Base-by-base conservation (phyloP, 2,329 filamentous ascomycete genomes). In the Neodidymelliopsis sp. region DNA sequence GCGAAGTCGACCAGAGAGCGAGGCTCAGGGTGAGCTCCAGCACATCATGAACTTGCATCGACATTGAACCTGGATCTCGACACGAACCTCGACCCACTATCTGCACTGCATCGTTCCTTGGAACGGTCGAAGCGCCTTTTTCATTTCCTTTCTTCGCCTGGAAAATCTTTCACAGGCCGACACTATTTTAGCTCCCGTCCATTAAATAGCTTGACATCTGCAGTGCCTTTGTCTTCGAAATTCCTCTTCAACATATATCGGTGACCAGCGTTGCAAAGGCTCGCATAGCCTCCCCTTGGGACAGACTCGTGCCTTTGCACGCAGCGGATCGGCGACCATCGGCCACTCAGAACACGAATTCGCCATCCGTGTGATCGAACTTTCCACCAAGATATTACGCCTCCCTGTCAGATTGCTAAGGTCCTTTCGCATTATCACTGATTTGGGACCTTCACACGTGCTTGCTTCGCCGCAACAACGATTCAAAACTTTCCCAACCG, bases 111-210 rank as follows among this genome's bases (percentile, higher is more conserved):
- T 30, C n/a, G 24, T 45, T 50, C 16, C 36, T 37, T 43, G 36
- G 45, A 47, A 45, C 53, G 48, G 53, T 60, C 53, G 52, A 55
- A 57, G 59, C 58, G 53, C 49, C 38, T 28, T 47, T 49, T 41
- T 54, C 52, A 59, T 66, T 61, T 60, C 54, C 50, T 59, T 58
- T 54, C 57, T 56, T 54, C 41, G 55, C 53, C 57, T 59, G 54
- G 50, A 62, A 62, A 61, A 54, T 53, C 61, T 65, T 65, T 60
- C 55, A 40, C 36, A 57, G 54, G 53, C 48, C 54, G 50, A 45
- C 49, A 60, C 64, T 66, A 66, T 54, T 63, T 65, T 69, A 69
- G 66, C 59, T 69, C 64, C 66, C 65, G 64, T 54, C 39, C 51
- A 43, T 63, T 60, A 59, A 60, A 65, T 63, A 62, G 50, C 49